phyloP scores from a whole-genome alignment of 176 grass and related monocot genomes.

The Saccharum officinarum region DNA sequence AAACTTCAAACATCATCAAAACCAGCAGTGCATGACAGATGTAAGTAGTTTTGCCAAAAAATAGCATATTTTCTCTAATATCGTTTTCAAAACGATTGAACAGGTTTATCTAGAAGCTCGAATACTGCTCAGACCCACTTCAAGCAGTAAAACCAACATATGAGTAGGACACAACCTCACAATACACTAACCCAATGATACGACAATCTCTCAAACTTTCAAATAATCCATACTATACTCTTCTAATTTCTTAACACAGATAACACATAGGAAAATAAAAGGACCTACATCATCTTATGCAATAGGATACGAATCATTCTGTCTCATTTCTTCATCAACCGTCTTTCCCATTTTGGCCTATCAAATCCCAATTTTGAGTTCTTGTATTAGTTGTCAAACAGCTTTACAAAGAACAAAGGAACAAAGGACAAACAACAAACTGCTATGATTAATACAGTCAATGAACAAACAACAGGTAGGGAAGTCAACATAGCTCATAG shows the following conservation, averaged over 20 bases:
- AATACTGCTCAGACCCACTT: neutral
- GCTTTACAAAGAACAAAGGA: conserved; percentile 27
- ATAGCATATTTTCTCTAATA: no score
- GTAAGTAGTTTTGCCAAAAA: neutral
- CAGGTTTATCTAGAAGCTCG: no score
- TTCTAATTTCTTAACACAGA: conserved; percentile 32
- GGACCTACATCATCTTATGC: conserved; percentile 61
- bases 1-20: neutral
- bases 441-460: neutral
- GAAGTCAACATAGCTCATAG: conserved; percentile 2
- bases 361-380: conserved; percentile 66
- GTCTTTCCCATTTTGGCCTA: conserved; percentile 74
- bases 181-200: neutral
- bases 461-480: neutral
- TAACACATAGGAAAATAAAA: conserved; percentile 38
- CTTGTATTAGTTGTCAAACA: conserved; percentile 46
- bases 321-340: conserved; percentile 66
- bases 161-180: neutral
- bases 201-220: neutral
- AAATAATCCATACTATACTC: neutral
- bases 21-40: neutral
- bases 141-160: neutral
- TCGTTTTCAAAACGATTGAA: no score
- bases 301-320: conserved; percentile 42
- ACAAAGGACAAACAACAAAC: neutral